Evolutionary conservation across 257 asterid species (phyloP).

Genomic region (Asclepias syriaca): DNA sequence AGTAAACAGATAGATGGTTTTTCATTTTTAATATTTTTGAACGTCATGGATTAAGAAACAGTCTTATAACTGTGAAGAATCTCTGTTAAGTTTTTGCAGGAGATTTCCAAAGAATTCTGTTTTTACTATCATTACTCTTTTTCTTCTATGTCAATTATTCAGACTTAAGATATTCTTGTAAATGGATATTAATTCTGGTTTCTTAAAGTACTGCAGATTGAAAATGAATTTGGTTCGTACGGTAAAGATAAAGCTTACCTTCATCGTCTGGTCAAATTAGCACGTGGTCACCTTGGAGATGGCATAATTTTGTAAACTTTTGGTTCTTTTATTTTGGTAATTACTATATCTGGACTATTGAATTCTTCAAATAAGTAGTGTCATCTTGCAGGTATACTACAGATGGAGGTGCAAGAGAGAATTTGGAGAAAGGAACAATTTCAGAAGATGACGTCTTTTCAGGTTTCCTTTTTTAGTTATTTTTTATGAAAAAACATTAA

Average conservation of each 20-base stretch:
- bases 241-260: constrained; percentile 88
- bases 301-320: constrained; percentile 65
- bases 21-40: neutral
- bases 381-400: constrained; percentile 76
- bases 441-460: constrained; percentile 76
- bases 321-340: neutral
- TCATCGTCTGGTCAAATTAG: constrained; percentile 72
- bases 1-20: neutral
- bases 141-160: constrained; percentile 7
- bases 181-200: constrained; percentile 24
- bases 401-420: constrained; percentile 84
- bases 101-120: neutral
- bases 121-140: neutral
- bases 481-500: neutral
- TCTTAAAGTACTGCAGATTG: constrained; percentile 54
- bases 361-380: constrained; percentile 1
- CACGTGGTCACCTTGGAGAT: constrained; percentile 71
- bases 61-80: neutral
- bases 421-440: constrained; percentile 82
- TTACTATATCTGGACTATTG: neutral
- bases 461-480: constrained; percentile 34
- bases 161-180: constrained; percentile 11
- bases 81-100: neutral
- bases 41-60: neutral
- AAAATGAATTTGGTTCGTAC: constrained; percentile 94